A percentile compares a stretch with the other conserved stretches of the same genome.
Evolutionary conservation across 1,284 basidiomycete genomes (phyloP).

Genomic region (Gomphus bonarii): DNA sequence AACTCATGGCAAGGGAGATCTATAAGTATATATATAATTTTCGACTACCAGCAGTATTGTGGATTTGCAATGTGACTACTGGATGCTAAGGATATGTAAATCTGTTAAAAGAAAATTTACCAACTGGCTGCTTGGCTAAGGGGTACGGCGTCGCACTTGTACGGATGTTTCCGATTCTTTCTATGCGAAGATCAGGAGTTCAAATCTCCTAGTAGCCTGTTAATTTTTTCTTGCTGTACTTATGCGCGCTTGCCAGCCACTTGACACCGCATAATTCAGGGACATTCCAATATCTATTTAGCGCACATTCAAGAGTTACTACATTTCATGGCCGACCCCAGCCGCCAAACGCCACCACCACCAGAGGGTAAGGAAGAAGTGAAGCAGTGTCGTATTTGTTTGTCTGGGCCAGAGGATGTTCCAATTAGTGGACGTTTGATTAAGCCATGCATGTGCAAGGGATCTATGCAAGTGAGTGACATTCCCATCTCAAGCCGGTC

Average conservation of each 20-base stretch:
- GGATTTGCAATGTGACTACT: too few species aligned
- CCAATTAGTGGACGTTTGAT: slow-evolving; percentile 51
- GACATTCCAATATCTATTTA: too few species aligned
- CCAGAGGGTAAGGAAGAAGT: slow-evolving; percentile 20
- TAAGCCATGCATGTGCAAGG: slow-evolving; percentile 67
- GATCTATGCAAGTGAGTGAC: slow-evolving; percentile 61
- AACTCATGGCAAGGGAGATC: too few species aligned
- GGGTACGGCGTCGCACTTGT: slow-evolving; percentile 12
- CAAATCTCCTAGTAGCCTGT: slow-evolving; percentile 12
- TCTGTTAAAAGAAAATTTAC: too few species aligned
- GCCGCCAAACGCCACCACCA: neutral
- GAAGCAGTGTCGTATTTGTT: slow-evolving; percentile 68
- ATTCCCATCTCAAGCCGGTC: neutral
- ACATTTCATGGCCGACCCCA: neutral
- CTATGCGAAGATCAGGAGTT: slow-evolving; percentile 12
- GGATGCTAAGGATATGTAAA: neutral
- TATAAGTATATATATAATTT: too few species aligned
- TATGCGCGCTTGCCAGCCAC: too few species aligned
- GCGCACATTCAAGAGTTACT: too few species aligned
- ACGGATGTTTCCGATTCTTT: neutral
- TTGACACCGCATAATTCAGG: too few species aligned
- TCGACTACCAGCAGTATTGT: too few species aligned
- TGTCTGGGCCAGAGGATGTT: slow-evolving; percentile 51
- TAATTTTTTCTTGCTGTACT: neutral
- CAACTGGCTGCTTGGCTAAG: slow-evolving; percentile 11